Evolutionary conservation across 2,329 filamentous ascomycete genomes (phyloP).

Genomic region (Sarocladiaceae sp.): DNA sequence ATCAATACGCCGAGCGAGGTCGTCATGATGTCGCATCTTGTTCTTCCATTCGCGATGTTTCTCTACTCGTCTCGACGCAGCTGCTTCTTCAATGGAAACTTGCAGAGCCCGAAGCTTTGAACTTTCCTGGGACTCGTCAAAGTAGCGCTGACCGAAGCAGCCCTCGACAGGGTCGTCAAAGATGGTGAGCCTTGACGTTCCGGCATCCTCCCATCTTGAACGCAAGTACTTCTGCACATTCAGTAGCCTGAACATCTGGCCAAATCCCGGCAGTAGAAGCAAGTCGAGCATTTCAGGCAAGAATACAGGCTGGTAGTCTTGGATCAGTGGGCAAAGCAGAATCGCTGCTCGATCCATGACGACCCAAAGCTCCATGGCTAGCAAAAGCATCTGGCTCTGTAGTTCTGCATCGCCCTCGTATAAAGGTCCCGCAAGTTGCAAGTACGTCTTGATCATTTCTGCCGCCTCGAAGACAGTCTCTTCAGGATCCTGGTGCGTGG

Average conservation of each 20-base stretch:
- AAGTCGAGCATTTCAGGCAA: constrained; percentile 42
- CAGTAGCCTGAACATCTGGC: constrained; percentile 45
- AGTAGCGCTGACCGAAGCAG: constrained; percentile 22
- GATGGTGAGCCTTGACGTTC: constrained; percentile 12
- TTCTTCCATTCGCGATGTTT: constrained; percentile 28
- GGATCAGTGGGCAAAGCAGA: constrained; percentile 37
- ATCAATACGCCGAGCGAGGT: constrained; percentile 23
- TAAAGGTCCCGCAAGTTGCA: background rate
- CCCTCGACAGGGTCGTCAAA: constrained; percentile 19
- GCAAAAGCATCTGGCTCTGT: background rate
- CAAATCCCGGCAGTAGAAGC: constrained; percentile 36
- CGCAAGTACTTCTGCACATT: constrained; percentile 14
- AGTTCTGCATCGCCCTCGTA: background rate
- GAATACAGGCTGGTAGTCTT: constrained; percentile 46
- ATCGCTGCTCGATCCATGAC: constrained; percentile 45
- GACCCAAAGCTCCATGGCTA: constrained; percentile 51
- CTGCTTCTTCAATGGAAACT: constrained; percentile 17
- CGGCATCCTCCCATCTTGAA: background rate
- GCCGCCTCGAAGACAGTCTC: background rate
- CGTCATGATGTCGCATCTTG: constrained; percentile 24
- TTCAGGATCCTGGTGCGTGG: background rate
- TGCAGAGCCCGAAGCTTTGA: constrained; percentile 14
- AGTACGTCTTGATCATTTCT: background rate
- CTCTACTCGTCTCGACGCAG: constrained; percentile 11
- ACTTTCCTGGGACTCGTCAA: constrained; percentile 16